Conservation (phyloP, 768 basidiomycete genomes). For the Boletus reticuloceps region DNA sequence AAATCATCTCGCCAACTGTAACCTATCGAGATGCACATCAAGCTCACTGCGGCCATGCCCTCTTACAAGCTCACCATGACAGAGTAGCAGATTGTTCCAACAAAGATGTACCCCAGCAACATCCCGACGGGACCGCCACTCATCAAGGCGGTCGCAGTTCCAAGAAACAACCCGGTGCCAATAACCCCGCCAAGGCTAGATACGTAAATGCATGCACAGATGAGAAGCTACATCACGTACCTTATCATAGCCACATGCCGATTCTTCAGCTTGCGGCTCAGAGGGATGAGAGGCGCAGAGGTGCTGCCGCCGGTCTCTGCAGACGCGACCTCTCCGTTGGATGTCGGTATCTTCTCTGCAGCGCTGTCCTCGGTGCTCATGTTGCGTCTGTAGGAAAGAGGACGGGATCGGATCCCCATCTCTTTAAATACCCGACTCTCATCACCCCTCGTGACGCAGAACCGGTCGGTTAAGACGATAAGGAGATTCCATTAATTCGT, state of each 20-base stretch:
- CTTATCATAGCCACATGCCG: conserved; percentile 29
- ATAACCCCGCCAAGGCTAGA: conserved; percentile 34
- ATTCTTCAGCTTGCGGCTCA: conserved; percentile 27
- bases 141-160: conserved; percentile 27
- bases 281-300: not conserved
- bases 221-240: conserved; percentile 4
- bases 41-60: not conserved
- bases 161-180: conserved; percentile 34
- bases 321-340: not conserved
- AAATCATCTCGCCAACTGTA: conserved; percentile 41
- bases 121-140: conserved; percentile 43
- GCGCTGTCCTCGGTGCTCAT: not conserved
- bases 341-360: not conserved
- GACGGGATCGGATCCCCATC: not conserved
- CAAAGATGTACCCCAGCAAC: conserved; percentile 37
- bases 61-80: conserved; percentile 27
- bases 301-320: not conserved
- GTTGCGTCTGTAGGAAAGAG: not conserved
- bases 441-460: not conserved
- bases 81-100: conserved; percentile 32
- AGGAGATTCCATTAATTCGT: not conserved
- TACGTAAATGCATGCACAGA: not conserved
- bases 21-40: conserved; percentile 4
- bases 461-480: not conserved
- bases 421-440: not conserved